These are phyloP conservation scores for Pseudogymnoascus sp. DNA, from an alignment of 2,329 filamentous ascomycete species.

Conservation along the genomic window DNA sequence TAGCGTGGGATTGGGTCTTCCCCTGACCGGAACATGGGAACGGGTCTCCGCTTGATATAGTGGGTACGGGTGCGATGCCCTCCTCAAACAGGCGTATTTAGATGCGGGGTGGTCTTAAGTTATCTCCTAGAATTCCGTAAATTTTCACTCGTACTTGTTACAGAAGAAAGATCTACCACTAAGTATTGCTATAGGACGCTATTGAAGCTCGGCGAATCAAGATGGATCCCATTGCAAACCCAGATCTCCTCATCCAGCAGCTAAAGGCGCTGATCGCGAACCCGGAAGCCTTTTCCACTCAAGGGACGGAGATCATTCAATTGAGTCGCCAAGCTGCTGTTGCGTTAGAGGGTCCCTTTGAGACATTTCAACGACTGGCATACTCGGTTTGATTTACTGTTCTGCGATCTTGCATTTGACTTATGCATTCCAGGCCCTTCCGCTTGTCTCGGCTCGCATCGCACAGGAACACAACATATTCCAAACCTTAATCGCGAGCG, in stretches of 20 bases:
- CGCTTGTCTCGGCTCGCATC: neutral
- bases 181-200: neutral
- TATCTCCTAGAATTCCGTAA: neutral
- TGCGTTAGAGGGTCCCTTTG: neutral
- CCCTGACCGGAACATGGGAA: neutral
- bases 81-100: neutral
- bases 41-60: neutral
- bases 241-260: slow-evolving; percentile 1
- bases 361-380: neutral
- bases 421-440: neutral
- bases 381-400: neutral
- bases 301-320: neutral
- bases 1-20: neutral
- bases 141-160: neutral
- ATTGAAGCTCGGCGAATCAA: neutral
- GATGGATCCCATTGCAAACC: neutral
- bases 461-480: slow-evolving; percentile 5
- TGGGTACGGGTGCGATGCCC: neutral
- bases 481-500: slow-evolving; percentile 7
- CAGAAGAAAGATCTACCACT: neutral
- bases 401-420: neutral
- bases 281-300: neutral
- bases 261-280: neutral
- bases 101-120: neutral
- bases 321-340: neutral